These are phyloP conservation scores for Kandelia obovata DNA, from an alignment of 345 rosid species.

Conservation along the genomic window DNA sequence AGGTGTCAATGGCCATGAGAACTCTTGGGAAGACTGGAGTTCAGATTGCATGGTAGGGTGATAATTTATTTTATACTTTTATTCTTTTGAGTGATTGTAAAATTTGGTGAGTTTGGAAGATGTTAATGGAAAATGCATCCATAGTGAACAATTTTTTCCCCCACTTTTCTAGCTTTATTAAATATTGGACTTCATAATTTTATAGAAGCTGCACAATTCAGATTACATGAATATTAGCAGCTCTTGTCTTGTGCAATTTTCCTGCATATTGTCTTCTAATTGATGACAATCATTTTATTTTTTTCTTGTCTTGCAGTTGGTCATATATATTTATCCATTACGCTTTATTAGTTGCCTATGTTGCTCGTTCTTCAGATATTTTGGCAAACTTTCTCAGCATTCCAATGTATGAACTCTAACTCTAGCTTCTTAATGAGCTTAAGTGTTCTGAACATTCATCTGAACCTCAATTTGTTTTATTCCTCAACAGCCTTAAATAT, in stretches of 20 bases:
- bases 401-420: constrained; percentile 54
- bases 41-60: constrained; percentile 75
- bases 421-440: neutral
- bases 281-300: constrained; percentile 11
- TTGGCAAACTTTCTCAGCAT: constrained; percentile 66
- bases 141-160: too few relatives aligned
- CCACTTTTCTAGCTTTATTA: too few relatives aligned
- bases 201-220: too few relatives aligned
- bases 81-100: neutral
- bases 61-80: constrained; percentile 1
- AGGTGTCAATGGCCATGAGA: constrained; percentile 95
- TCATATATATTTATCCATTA: constrained; percentile 86
- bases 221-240: too few relatives aligned
- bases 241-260: neutral
- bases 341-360: constrained; percentile 84
- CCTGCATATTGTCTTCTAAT: constrained; percentile 2
- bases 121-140: too few relatives aligned
- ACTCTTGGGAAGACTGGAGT: constrained; percentile 83
- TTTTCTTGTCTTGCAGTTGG: constrained; percentile 68
- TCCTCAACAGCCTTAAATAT: neutral
- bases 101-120: too few relatives aligned
- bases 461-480: neutral
- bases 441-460: neutral
- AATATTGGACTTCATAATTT: too few relatives aligned
- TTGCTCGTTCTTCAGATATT: constrained; percentile 94